Evolutionary conservation across 176 grass and related monocot genomes (phyloP), one percentile per base, ranked within the genome.

Genomic region (Rhynchospora breviuscula): DNA sequence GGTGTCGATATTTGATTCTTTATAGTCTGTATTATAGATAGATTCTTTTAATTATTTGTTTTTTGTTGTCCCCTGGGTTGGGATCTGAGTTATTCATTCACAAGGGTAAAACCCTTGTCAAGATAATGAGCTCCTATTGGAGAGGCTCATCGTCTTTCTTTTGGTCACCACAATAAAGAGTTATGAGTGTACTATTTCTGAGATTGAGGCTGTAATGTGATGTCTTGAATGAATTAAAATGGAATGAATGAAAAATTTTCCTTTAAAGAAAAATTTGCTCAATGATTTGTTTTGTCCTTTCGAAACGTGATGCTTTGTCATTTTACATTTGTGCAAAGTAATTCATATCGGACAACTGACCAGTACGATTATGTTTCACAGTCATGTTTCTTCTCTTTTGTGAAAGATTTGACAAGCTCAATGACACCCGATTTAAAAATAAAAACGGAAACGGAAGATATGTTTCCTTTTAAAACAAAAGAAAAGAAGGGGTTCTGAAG

Each of bases 111-210:
- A 18, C 12, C 5, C 61, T n/a, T 67, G 46, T 40, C 6, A 59
- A 82, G 61, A 82, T 31, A 22, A 31, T 82, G 59, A 82, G 80
- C 80, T 52, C 80, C 6, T 49, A 64, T 67, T 67, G 80, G 80
- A 67, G 80, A 82, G 19, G 79, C 79, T 67, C 23, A 19, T 80
- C 1, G 17, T 80, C 78, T 80, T 60, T 63, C 40, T 47, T 67
- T 67, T 67, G 80, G 59, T 54, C 46, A 51, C 61, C 19, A 45
- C 60, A 82, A 65, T 25, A 82, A 82, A 1, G 63, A 51, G 59
- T 59, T 62, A 48, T 67, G 63, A 33, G 26, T 82, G 80, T 63
- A 67, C 62, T 31, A 18, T 63, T 81, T 17, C 43, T 66, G 59
- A 82, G 15, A 67, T 66, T 15, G 59, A 48, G n/a, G 43, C 56